Base-by-base conservation (phyloP, 805 yeast species). In the Kuraishia piskuri region DNA sequence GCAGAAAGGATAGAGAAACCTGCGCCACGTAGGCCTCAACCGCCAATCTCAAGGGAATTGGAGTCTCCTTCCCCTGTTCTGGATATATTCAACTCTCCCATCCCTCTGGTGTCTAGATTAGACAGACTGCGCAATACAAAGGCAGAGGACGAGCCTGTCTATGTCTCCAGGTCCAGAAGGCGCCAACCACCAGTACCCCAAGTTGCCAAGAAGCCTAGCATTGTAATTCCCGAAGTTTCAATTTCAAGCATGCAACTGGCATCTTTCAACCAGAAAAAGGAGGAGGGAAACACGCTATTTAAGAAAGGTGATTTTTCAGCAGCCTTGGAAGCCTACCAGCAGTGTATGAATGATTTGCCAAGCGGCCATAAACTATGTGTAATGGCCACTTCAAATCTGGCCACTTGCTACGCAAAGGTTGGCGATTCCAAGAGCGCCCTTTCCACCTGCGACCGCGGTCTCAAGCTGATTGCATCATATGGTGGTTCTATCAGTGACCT, bases 261-360 rank as follows among this genome's bases (percentile, higher is more conserved):
- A 69, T 71, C 70, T 59, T 83, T 71, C 71, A 62, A 73, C 7
- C 77, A 76, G 22, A 71, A 74, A 25, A 80, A 82, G 55, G 68
- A 67, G 7, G 74, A 74, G 23, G 99, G 90, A 5, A 70, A 80
- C 6, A 75, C 75, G 19, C 75, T 82, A 1, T 94, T 83, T 71
- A 79, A 80, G 53, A 77, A 81, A n/a, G 99, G 99, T 20, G 92
- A 94, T 65, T 94, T 86, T 64, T 66, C 82, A 3, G 63, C 71
- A 3, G 91, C 99, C 0, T 71, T 80, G 14, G 76, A 70, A 25
- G 74, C 75, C 52, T 94, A 88, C 63, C 74, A 79, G 31, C 71
- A 77, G 46, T 63, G 81, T 50, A 60, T 76, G 24, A 55, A 60
- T 14, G 62, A 80, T 2, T 70, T 90, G 2, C 95, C 96, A 0